Percentiles rank a stretch among this genome's conserved stretches.
Conservation (phyloP, 2,329 filamentous ascomycete genomes). For the Fusarium papillatum region DNA sequence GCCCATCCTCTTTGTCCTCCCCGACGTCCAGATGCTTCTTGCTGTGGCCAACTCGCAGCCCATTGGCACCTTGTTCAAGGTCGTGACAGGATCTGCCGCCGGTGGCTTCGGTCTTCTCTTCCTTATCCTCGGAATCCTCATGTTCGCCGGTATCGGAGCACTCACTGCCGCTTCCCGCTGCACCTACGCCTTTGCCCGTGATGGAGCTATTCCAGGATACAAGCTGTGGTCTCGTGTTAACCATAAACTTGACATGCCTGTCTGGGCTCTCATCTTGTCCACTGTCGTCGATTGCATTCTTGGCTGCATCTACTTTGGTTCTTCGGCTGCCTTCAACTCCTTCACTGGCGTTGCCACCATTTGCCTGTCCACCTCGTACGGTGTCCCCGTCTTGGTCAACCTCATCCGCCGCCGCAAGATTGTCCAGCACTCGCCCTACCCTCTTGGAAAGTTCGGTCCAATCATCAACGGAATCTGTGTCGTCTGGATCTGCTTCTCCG, state of each 20-base stretch:
- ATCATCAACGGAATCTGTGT: conserved; percentile 77
- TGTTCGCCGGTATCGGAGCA: conserved; percentile 83
- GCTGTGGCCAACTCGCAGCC: conserved; percentile 79
- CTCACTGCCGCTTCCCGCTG: conserved; percentile 81
- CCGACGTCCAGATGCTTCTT: conserved; percentile 74
- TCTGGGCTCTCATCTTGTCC: conserved; percentile 78
- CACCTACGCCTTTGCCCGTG: conserved; percentile 82
- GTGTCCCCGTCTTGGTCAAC: conserved; percentile 80
- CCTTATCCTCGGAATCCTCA: conserved; percentile 80
- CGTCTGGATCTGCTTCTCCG: conserved; percentile 78
- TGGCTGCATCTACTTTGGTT: conserved; percentile 85
- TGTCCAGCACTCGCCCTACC: conserved; percentile 76
- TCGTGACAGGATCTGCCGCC: conserved; percentile 77
- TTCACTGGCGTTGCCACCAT: conserved; percentile 88
- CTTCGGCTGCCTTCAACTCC: conserved; percentile 81
- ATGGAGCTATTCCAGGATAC: conserved; percentile 81
- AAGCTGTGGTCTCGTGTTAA: conserved; percentile 76
- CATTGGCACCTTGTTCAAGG: conserved; percentile 82
- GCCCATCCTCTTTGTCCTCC: conserved; percentile 82
- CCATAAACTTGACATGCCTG: conserved; percentile 75
- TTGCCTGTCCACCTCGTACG: conserved; percentile 82
- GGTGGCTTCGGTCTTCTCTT: conserved; percentile 84
- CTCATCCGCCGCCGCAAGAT: conserved; percentile 75
- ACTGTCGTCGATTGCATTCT: conserved; percentile 78
- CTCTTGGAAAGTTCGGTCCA: conserved; percentile 77